Evolutionary conservation across 768 basidiomycete genomes (phyloP), one percentile per base, ranked within the genome.

Genomic region (Pulveroboletus frians): DNA sequence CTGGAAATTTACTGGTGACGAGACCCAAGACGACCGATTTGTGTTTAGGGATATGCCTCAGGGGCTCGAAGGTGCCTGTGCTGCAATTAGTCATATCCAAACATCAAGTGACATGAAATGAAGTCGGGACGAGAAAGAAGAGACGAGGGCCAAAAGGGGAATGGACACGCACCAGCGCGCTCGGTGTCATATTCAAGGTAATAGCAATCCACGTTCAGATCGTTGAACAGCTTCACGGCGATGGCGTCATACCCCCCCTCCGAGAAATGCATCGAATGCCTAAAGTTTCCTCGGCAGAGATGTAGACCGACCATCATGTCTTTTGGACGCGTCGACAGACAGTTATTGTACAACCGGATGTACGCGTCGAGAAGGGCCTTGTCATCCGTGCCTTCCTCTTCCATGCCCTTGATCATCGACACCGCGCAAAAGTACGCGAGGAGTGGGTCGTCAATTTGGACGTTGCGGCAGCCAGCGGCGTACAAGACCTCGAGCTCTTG

Each of bases 351-450:
- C 36, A 71, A 59, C 52, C 66, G 59, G 57, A 75, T 72, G 52
- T 71, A 86, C 64, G 79, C 78, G 49, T 86, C 78, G 17, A 90
- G 73, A 38, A 89, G 73, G 3, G 76, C 76, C 44, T 78, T 80
- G 15, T 80, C 76, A 65, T 89, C 82, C 17, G 79, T 72, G 0
- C 78, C 79, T 37, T 75, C 78, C 21, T 71, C 73, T 59, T 75
- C 73, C 81, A 88, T 83, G 17, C 76, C 78, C 53, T 73, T 55
- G 39, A 76, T 64, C 71, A 77, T 77, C 1, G 60, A 60, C 51
- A 83, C 80, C 49, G 74, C 73, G 62, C 88, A 90, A 60, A 87
- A 86, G 68, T 81, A 88, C 35, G 73, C 70, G 21, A 78, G 69
- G 14, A 74, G 64, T 2, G 76, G 76, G 58, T 73, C 74, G 52